Percentiles rank a stretch among this genome's conserved stretches.
Evolutionary conservation across 805 yeast genomes (phyloP).

Genomic region (Candida stauntonica): DNA sequence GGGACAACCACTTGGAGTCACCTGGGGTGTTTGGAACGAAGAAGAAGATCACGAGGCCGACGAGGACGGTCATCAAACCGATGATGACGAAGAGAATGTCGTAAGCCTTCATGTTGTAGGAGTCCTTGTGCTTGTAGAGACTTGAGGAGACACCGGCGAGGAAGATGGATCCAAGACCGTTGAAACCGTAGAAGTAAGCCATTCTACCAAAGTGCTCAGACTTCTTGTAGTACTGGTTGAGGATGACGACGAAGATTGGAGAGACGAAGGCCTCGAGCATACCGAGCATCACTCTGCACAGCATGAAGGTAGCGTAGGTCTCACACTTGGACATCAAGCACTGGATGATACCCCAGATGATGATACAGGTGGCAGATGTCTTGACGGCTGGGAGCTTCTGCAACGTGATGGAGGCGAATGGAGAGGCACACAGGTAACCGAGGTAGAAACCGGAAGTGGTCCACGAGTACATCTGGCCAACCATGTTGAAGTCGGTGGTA

Average conservation of each 20-base stretch:
- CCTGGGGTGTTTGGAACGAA: slow-evolving; percentile 46
- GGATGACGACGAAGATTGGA: slow-evolving; percentile 22
- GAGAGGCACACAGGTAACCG: slow-evolving; percentile 52
- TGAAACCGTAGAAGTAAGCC: slow-evolving; percentile 27
- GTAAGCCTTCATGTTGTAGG: slow-evolving; percentile 44
- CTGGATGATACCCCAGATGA: slow-evolving; percentile 45
- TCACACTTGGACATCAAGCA: slow-evolving; percentile 36
- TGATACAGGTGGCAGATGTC: slow-evolving; percentile 37
- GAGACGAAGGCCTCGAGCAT: slow-evolving; percentile 41
- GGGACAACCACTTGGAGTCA: slow-evolving; percentile 35
- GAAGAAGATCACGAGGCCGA: slow-evolving; percentile 39
- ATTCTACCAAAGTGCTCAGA: slow-evolving; percentile 31
- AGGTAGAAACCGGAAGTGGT: slow-evolving; percentile 45
- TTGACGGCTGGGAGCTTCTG: slow-evolving; percentile 40
- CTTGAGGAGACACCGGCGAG: slow-evolving; percentile 47
- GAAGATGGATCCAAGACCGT: slow-evolving; percentile 35
- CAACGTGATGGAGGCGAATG: slow-evolving; percentile 35
- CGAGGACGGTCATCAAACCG: slow-evolving; percentile 47
- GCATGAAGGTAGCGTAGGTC: slow-evolving; percentile 41
- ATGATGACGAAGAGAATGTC: slow-evolving; percentile 46
- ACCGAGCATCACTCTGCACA: slow-evolving; percentile 45
- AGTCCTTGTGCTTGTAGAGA: slow-evolving; percentile 19
- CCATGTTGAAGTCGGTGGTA: slow-evolving; percentile 36
- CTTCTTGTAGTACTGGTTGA: slow-evolving; percentile 20
- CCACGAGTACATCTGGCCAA: slow-evolving; percentile 41